Evolutionary conservation across 768 basidiomycete genomes (phyloP).

Genomic region (Tricholoma matsutake): DNA sequence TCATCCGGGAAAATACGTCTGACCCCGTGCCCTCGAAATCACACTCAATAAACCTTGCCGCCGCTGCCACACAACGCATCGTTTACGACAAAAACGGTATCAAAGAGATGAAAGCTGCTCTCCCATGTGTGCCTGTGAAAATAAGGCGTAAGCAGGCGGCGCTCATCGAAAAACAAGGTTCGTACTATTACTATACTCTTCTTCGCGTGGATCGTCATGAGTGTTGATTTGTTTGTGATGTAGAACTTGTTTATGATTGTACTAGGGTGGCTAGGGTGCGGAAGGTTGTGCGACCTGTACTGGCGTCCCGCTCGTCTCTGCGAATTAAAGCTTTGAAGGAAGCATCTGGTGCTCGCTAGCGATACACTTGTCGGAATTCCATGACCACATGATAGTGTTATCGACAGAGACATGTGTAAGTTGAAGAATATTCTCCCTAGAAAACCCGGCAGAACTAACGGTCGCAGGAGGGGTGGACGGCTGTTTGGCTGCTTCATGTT

Average conservation of each 20-base stretch:
- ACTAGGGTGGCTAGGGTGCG: not conserved
- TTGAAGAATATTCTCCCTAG: too few species aligned
- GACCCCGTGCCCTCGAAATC: not conserved
- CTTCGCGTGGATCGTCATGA: not conserved
- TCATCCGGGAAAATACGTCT: not conserved
- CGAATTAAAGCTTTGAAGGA: not conserved
- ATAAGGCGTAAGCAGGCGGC: not conserved
- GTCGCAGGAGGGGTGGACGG: too few species aligned
- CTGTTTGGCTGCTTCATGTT: too few species aligned
- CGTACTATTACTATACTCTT: not conserved
- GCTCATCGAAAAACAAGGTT: not conserved
- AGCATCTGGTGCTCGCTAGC: not conserved
- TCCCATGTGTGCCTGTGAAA: not conserved
- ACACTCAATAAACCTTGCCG: not conserved
- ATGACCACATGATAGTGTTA: too few species aligned
- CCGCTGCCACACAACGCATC: not conserved
- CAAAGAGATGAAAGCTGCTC: not conserved
- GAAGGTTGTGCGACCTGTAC: not conserved
- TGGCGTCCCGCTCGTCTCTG: not conserved
- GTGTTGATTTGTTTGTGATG: too few species aligned
- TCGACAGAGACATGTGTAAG: too few species aligned
- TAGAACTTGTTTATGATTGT: not conserved
- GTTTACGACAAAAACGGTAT: not conserved
- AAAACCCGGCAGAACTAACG: too few species aligned
- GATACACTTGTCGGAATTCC: too few species aligned